Evolutionary conservation across 495 filamentous ascomycete genomes (phyloP).

Genomic region (Neurospora sp.): DNA sequence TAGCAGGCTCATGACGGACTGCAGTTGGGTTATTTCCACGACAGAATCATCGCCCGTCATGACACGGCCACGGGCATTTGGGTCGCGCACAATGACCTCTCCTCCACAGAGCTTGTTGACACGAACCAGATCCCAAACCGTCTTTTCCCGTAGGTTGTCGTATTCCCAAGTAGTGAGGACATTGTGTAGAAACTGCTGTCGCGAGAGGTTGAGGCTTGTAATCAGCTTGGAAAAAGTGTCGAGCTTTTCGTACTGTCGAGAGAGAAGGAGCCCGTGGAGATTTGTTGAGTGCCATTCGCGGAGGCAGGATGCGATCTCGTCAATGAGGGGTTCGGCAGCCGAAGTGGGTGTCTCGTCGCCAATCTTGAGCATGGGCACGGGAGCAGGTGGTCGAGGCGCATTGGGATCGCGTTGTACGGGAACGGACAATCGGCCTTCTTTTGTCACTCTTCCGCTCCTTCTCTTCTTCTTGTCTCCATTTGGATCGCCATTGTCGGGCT

Average conservation of each 20-base stretch:
- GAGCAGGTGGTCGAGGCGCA: conserved; percentile 71
- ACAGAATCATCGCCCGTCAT: conserved; percentile 88
- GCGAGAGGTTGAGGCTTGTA: conserved; percentile 64
- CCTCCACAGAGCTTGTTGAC: conserved; percentile 88
- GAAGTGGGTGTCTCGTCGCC: conserved; percentile 93
- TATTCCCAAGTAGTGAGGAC: conserved; percentile 84
- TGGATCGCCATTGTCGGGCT: conserved; percentile 20
- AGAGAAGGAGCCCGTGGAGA: conserved; percentile 83
- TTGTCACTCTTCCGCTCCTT: conserved; percentile 11
- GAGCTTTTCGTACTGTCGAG: conserved; percentile 66
- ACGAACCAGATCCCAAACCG: conserved; percentile 87
- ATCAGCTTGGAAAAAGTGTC: conserved; percentile 75
- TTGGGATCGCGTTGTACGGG: conserved; percentile 42
- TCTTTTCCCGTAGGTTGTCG: conserved; percentile 61
- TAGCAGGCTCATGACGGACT: conserved; percentile 92
- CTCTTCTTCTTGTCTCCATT: conserved; percentile 21
- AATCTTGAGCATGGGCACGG: conserved; percentile 94
- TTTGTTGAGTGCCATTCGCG: conserved; percentile 98
- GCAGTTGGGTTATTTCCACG: conserved; percentile 79
- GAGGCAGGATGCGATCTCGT: conserved; percentile 92
- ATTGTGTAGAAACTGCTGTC: conserved; percentile 85
- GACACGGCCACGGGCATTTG: conserved; percentile 68
- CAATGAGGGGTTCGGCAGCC: conserved; percentile 79
- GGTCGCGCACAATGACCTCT: conserved; percentile 89
- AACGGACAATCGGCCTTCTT: conserved; percentile 25